These are phyloP conservation scores for Naganishia sp. DNA, from an alignment of 1,284 basidiomycete species.

Conservation along the genomic window DNA sequence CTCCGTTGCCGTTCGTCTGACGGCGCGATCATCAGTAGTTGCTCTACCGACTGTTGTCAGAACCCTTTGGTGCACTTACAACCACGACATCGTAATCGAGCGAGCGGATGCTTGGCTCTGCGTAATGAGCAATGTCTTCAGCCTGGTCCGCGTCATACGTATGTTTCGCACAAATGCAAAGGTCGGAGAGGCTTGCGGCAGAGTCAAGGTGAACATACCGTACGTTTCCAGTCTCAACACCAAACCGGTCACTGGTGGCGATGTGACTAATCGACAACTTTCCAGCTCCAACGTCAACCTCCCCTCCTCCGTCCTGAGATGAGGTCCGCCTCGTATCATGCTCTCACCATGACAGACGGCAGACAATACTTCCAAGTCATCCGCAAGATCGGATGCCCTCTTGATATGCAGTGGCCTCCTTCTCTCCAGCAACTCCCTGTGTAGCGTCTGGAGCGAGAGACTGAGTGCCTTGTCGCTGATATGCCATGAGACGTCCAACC, in stretches of 20 bases:
- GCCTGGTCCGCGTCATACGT: not conserved
- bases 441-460: too few relatives aligned
- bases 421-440: too few relatives aligned
- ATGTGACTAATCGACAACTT: not conserved
- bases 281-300: not conserved
- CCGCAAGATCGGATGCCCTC: too few relatives aligned
- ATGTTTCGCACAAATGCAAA: not conserved
- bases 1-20: slow-evolving; percentile 15
- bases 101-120: not conserved
- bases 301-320: too few relatives aligned
- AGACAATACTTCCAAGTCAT: too few relatives aligned
- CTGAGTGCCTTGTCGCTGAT: too few relatives aligned
- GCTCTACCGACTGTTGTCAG: not conserved
- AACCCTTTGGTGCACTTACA: not conserved
- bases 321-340: too few relatives aligned
- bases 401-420: too few relatives aligned
- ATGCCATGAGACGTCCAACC: too few relatives aligned
- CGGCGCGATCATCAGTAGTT: not conserved
- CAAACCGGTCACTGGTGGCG: slow-evolving; percentile 3
- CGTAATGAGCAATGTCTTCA: not conserved
- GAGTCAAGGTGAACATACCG: not conserved
- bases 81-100: slow-evolving; percentile 2
- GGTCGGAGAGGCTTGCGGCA: not conserved
- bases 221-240: not conserved
- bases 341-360: too few relatives aligned